Percentiles rank a stretch among this genome's conserved stretches.
Evolutionary conservation across 306 rosid genomes (phyloP).

Genomic region (Glycine tomentella): DNA sequence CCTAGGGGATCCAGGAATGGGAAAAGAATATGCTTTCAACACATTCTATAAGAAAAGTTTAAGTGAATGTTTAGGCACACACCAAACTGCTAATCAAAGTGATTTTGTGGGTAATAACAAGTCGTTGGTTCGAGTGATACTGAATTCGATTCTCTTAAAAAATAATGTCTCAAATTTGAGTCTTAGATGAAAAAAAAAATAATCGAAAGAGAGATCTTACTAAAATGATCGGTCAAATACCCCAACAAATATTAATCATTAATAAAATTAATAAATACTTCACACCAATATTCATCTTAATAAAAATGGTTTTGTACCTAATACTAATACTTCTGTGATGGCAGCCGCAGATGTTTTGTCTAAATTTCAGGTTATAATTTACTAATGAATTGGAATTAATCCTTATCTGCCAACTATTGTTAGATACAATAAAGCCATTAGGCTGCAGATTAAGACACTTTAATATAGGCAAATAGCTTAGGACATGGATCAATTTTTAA

Average conservation of each 20-base stretch:
- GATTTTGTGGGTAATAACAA: no score
- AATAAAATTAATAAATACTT: no score
- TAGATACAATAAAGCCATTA: constrained; percentile 14
- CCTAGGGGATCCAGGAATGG: neutral
- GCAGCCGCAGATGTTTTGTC: constrained; percentile 40
- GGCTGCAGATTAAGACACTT: neutral
- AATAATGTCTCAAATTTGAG: no score
- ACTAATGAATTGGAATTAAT: constrained; percentile 18
- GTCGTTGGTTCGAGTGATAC: no score
- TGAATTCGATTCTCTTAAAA: no score
- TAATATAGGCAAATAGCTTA: neutral
- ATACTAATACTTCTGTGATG: constrained; percentile 20
- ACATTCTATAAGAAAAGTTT: neutral
- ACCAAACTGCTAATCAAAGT: constrained; percentile 20
- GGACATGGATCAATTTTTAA: no score
- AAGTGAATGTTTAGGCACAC: neutral
- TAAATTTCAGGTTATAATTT: constrained; percentile 18
- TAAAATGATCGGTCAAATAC: no score
- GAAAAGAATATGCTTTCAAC: neutral
- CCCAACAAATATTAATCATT: no score
- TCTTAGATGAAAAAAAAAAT: no score
- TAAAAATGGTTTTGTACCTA: neutral
- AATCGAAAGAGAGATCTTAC: no score
- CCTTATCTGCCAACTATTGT: constrained; percentile 36
- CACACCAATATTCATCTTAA: no score